Evolutionary conservation across 768 basidiomycete genomes (phyloP), one percentile per base, ranked within the genome.

Genomic region (Russula compacta): DNA sequence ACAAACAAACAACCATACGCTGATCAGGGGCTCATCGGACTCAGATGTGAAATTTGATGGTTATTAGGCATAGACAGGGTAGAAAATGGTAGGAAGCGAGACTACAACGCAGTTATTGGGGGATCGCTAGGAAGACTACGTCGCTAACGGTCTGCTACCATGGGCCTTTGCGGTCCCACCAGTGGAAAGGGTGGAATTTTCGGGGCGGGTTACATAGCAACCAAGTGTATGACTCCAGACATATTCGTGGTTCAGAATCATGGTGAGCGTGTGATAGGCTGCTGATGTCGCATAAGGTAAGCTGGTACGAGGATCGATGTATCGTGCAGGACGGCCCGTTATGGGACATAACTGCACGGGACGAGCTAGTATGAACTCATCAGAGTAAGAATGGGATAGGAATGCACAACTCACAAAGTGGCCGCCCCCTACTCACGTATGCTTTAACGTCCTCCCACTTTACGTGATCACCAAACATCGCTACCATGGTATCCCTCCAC

Each of bases 391-490:
- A 46, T 33, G 35, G 54, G 29, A 15, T 59, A 44, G 24, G 56
- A 60, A 67, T 29, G 53, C 66, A 66, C 58, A 40, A 69, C 80
- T 56, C 66, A 89, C 87, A 71, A 46, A 84, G 54, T 1, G 88
- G 89, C 12, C 89, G 76, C n/a, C 77, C 77, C 71, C 84, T 87
- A 24, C 81, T 78, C 2, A 77, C 75, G 66, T 81, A 89, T 6
- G 86, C 85, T 61, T 78, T 82, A 21, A 89, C 60, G 33, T 85
- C 80, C 53, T 87, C 83, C 89, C 89, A 98, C 51, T 85, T 79
- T 9, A 86, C 85, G 66, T 95, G 87, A 53, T 87, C 78, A 2
- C 95, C 93, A 67, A 98, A 92, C 75, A 95, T 78, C 1, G 90
- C 85, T 7, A 78, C 68, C 86, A 94, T 89, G 11, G 87, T 91